Evolutionary conservation across 225 moss, liverwort and hornwort species (phyloP).

Genomic region (Sphagnum tenellum): DNA sequence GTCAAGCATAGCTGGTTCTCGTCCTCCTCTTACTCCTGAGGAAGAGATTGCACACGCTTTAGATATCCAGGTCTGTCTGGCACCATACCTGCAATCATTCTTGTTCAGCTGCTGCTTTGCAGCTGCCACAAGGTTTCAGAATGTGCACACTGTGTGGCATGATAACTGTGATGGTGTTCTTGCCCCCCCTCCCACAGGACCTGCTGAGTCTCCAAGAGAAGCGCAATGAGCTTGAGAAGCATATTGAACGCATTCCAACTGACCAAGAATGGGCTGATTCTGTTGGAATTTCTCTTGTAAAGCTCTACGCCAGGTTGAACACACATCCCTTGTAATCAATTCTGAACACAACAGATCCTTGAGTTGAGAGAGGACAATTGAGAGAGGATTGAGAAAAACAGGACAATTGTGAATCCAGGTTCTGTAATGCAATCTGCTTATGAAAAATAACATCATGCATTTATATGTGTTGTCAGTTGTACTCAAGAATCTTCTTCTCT

Average conservation of each 20-base stretch:
- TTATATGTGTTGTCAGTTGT: neutral
- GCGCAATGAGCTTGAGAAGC: conserved; percentile 34
- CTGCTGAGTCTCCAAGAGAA: conserved; percentile 47
- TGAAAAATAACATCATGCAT: neutral
- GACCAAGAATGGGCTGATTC: conserved; percentile 76
- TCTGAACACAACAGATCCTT: neutral
- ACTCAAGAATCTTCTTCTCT: neutral
- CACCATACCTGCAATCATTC: neutral
- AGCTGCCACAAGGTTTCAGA: neutral
- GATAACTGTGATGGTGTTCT: neutral
- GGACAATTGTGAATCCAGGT: neutral
- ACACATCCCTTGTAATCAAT: neutral
- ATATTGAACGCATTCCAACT: conserved; percentile 49
- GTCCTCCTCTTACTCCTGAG: conserved; percentile 49
- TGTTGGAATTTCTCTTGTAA: conserved; percentile 43
- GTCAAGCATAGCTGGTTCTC: conserved; percentile 36
- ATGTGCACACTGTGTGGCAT: neutral
- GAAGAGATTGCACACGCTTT: conserved; percentile 58
- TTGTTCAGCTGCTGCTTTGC: neutral
- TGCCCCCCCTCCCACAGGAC: conserved; percentile 25
- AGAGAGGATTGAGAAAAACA: neutral
- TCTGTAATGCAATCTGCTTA: neutral
- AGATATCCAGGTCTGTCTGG: conserved; percentile 56
- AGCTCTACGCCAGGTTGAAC: conserved; percentile 76
- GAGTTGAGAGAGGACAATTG: neutral